phyloP scores from a whole-genome alignment of 345 rosid genomes.

The Pelargonium nanum region DNA sequence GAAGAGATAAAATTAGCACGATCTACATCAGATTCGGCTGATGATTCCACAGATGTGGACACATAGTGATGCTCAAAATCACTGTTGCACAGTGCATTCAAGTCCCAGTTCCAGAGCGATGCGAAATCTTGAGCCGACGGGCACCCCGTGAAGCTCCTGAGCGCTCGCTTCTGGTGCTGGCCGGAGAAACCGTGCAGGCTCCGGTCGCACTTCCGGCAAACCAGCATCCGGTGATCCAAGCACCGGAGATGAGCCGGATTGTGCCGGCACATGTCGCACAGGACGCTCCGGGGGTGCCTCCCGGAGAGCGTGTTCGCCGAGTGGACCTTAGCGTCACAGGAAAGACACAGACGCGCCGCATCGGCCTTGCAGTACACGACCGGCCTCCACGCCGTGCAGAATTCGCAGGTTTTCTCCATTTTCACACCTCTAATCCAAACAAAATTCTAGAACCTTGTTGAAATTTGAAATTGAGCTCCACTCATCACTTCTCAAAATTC shows the following conservation, averaged over 20 bases:
- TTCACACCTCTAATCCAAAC: neutral
- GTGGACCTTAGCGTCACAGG: slow-evolving; percentile 82
- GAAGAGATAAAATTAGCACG: slow-evolving; percentile 14
- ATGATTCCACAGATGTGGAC: slow-evolving; percentile 15
- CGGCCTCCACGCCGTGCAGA: slow-evolving; percentile 59
- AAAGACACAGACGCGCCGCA: slow-evolving; percentile 68
- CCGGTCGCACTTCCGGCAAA: slow-evolving; percentile 53
- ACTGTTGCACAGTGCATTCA: slow-evolving; percentile 20
- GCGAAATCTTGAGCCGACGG: slow-evolving; percentile 70
- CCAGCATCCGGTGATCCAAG: slow-evolving; percentile 48
- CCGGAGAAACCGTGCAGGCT: slow-evolving; percentile 35
- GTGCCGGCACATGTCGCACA: slow-evolving; percentile 49
- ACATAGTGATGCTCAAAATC: slow-evolving; percentile 9
- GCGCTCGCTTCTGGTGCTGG: slow-evolving; percentile 35
- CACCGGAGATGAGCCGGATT: slow-evolving; percentile 46
- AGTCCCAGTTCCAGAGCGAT: slow-evolving; percentile 50
- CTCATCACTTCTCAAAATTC: neutral
- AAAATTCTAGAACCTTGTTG: neutral
- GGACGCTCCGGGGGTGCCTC: slow-evolving; percentile 62
- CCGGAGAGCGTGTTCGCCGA: slow-evolving; percentile 76
- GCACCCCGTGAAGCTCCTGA: slow-evolving; percentile 56
- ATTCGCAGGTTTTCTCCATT: slow-evolving; percentile 34
- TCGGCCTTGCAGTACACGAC: slow-evolving; percentile 79
- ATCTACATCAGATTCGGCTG: slow-evolving; percentile 12
- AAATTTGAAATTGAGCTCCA: neutral